phyloP scores from a whole-genome alignment of 2,329 filamentous ascomycete species.

The Aspergillus texensis region DNA sequence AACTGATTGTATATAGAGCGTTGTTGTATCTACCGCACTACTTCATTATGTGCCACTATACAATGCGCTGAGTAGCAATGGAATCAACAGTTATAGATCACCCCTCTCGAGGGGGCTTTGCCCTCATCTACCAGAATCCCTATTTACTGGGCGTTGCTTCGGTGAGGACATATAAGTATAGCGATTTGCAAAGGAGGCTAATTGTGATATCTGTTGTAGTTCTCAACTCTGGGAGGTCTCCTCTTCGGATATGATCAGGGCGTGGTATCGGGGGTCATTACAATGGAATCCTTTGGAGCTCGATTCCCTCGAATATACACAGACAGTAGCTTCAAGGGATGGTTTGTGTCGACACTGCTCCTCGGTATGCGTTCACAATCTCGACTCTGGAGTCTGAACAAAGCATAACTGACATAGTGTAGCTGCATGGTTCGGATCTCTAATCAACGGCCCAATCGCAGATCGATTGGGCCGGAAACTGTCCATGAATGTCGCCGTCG shows the following conservation, averaged over 20 bases:
- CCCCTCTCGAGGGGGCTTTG: slow-evolving; percentile 27
- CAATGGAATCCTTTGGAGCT: slow-evolving; percentile 50
- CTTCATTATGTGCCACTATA: neutral
- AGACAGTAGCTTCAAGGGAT: slow-evolving; percentile 54
- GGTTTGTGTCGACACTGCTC: slow-evolving; percentile 56
- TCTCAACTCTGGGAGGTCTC: slow-evolving; percentile 47
- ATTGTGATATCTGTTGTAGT: slow-evolving; percentile 26
- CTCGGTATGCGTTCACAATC: slow-evolving; percentile 36
- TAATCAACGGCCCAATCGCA: slow-evolving; percentile 51
- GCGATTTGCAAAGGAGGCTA: neutral
- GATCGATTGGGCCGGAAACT: slow-evolving; percentile 56
- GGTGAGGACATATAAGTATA: slow-evolving; percentile 27
- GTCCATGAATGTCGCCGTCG: slow-evolving; percentile 54
- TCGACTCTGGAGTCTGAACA: too few species aligned
- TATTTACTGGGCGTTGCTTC: slow-evolving; percentile 50
- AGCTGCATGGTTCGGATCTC: slow-evolving; percentile 55
- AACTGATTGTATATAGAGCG: neutral
- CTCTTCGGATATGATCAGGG: slow-evolving; percentile 56
- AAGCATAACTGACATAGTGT: slow-evolving; percentile 8
- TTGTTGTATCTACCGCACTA: neutral
- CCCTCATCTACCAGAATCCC: slow-evolving; percentile 42
- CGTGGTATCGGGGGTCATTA: slow-evolving; percentile 51
- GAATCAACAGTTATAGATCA: slow-evolving; percentile 14
- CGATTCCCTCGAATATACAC: slow-evolving; percentile 44
- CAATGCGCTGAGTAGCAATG: slow-evolving; percentile 18